Base-by-base conservation (phyloP, 225 moss, liverwort and hornwort species). In the Marchantia paleacea region DNA sequence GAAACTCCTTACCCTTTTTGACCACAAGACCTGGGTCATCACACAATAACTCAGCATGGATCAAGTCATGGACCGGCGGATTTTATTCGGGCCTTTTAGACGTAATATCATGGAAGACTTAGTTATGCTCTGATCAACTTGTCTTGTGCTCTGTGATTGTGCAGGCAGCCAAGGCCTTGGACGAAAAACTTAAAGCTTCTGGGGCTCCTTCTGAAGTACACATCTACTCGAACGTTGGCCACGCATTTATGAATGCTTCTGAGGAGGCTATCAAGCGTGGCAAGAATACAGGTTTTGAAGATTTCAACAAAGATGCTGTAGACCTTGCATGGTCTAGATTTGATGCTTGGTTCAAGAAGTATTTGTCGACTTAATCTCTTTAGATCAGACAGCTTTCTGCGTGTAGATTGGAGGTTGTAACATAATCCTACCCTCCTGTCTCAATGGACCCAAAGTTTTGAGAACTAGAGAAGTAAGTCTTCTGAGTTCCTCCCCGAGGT, bases 211-310 rank as follows among this genome's bases (percentile, higher is more conserved):
- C 18, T 31, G 93, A 94, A 86, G 81, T 97, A 39, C 83, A 86
- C 81, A 73, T 85, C 0, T 93, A 97, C 60, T 88, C 91, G 20
- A 85, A 89, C 13, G 91, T 90, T 49, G 81, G 49, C 15, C 94
- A 97, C 82, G 97, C 91, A 14, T 94, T 97, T 82, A 93, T 97
- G 97, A 94, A 94, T 60, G 86, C 89, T 71, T 97, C 97, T 52
- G 87, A 90, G 0, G 94, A 94, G 82, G 94, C 30, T 22, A 84
- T 94, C 80, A 87, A 94, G 89, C 91, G 94, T 0, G 94, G 92
- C 75, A 92, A 91, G 78, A 61, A 28, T 16, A 49, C 54, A 22
- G 91, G 93, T 47, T 91, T 90, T 49, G 88, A 83, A 10, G 93
- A 93, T 54, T 90, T 92, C 82, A 86, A 93, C 80, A 89, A 91